Percentiles rank a stretch among this genome's conserved stretches.
These are phyloP conservation scores for Entomortierella chlamydospora DNA, from an alignment of 192 early-diverging fungal species.

Conservation along the genomic window DNA sequence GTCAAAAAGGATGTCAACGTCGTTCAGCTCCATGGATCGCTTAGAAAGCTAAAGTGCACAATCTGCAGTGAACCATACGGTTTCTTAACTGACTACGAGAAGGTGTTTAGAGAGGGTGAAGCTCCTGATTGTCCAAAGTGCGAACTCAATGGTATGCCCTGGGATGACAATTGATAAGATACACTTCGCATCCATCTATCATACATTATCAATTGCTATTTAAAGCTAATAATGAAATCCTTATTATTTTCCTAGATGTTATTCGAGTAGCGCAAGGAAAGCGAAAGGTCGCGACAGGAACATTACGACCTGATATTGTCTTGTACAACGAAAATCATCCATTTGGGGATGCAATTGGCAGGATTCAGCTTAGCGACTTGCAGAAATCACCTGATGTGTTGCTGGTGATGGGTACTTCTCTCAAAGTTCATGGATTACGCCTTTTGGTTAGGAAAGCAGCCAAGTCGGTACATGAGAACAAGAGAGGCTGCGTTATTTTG, in stretches of 20 bases:
- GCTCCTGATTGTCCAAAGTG: conserved; percentile 77
- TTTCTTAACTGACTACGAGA: conserved; percentile 69
- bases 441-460: conserved; percentile 80
- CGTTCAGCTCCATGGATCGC: conserved; percentile 93
- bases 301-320: conserved; percentile 91
- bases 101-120: conserved; percentile 75
- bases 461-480: conserved; percentile 63
- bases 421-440: conserved; percentile 86
- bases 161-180: background rate
- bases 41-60: conserved; percentile 89
- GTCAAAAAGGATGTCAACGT: conserved; percentile 71
- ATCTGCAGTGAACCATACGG: conserved; percentile 78
- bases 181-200: background rate
- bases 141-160: conserved; percentile 44
- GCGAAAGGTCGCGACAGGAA: conserved; percentile 78
- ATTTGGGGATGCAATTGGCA: conserved; percentile 74
- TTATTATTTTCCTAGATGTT: conserved; percentile 30
- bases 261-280: conserved; percentile 78
- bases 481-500: conserved; percentile 72
- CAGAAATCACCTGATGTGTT: conserved; percentile 77
- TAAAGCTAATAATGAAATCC: background rate
- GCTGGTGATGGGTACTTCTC: conserved; percentile 90
- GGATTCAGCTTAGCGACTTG: conserved; percentile 67
- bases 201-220: background rate
- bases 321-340: conserved; percentile 95